Conservation (phyloP, 768 basidiomycete genomes). For the Boletus bicolor region DNA sequence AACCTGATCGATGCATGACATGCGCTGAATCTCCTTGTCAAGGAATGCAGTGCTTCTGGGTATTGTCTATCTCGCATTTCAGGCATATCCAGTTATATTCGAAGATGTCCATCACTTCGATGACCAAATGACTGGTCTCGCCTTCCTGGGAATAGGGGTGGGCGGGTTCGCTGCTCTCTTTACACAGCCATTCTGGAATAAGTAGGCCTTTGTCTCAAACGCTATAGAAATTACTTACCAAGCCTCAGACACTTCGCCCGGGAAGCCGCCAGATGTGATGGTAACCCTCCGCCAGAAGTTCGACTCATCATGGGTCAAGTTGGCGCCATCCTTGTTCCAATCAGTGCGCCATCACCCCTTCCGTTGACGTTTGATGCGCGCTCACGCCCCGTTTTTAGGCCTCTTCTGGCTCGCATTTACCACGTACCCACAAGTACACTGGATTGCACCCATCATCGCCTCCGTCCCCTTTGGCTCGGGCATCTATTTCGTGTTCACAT, state of each 20-base stretch:
- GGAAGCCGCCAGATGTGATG: conserved; percentile 38
- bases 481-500: conserved; percentile 61
- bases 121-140: conserved; percentile 46
- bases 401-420: conserved; percentile 58
- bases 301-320: conserved; percentile 63
- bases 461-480: conserved; percentile 53
- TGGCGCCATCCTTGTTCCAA: conserved; percentile 63
- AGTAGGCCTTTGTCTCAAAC: conserved; percentile 8
- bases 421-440: conserved; percentile 44
- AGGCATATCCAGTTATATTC: conserved; percentile 58
- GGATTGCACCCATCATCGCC: conserved; percentile 46
- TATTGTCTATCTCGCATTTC: conserved; percentile 49
- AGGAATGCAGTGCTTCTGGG: conserved; percentile 42
- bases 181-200: conserved; percentile 47
- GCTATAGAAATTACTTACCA: neutral
- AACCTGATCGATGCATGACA: neutral
- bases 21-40: neutral
- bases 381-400: conserved; percentile 19
- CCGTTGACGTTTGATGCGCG: neutral
- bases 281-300: conserved; percentile 60
- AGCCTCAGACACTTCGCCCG: conserved; percentile 35
- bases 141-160: conserved; percentile 50
- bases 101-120: conserved; percentile 47
- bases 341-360: conserved; percentile 38
- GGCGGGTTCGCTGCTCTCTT: conserved; percentile 41